Base-by-base conservation (phyloP, 805 yeast species). In the Spathaspora girioi region DNA sequence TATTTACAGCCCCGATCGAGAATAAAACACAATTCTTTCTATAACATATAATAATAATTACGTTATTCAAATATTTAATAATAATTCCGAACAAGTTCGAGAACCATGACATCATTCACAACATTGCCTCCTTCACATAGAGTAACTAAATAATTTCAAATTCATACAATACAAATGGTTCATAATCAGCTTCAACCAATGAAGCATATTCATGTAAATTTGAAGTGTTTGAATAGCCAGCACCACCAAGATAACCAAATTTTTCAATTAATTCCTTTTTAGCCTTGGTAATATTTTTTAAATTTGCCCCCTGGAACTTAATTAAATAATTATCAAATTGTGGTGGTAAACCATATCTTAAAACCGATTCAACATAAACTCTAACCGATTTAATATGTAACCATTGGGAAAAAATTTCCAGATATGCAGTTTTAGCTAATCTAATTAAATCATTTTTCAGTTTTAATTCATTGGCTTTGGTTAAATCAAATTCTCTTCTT, bases 321-420 rank as follows among this genome's bases (percentile, higher is more conserved):
- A 82, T 62, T 49, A 78, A 67, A 58, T 61, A 80, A 47, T 77
- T 72, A 63, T 82, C 80, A 68, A 93, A 94, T 61, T 86, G 87
- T 29, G 98, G 97, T 35, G 99, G 99, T 57, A 94, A 80, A 0
- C 99, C 99, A 68, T 94, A 94, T 70, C 99, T 85, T 67, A 94
- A 79, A 14, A 94, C 97, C 47, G 91, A 81, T 73, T 94, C 99
- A 38, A 93, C 97, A 69, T 87, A 94, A 17, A 89, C 79, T 59
- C 97, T 84, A 49, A 94, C 78, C 3, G 89, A 83, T 70, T 91
- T 91, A 59, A 94, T 81, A 69, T 94, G 99, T 64, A 89, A 78
- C 97, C 97, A 91, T 57, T 87, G 83, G 59, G 89, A 78, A 55
- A 88, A 76, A 48, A 92, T 83, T 62, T 94, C 98, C 20, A 87